Base-by-base conservation (phyloP, 164 flowering plant genomes). In the Stephania japonica region DNA sequence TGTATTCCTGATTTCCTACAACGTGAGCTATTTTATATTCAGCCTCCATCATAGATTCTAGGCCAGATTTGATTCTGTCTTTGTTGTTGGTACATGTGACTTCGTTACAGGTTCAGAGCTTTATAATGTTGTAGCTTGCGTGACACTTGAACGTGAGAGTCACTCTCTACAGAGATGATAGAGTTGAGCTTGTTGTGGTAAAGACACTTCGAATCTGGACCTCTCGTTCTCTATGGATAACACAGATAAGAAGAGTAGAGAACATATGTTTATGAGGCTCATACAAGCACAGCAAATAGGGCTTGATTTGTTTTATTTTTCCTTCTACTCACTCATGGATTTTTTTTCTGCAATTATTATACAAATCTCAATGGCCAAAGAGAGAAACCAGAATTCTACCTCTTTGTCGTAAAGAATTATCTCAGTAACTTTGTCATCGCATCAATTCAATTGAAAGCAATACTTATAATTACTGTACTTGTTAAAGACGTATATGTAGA, bases 221-320 rank as follows among this genome's bases (percentile, higher is more conserved):
- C 85, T 83, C 80, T 70, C 82, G 47, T 83, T 76, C 25, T 25
- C 64, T 14, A 19, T 26, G 65, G 84, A 81, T 81, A 84, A 79
- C 64, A 79, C 62, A 74, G 83, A 73, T 76, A 61, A 69, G 25
- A 65, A 7, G 38, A 32, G 38, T 4, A 1, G 38, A 32, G 38
- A 32, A 32, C 38, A 32, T 32, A 32, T 32, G 38, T 4, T 32
- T 32, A 32, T 32, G 38, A 32, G 38, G 38, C 38, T 32, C 38
- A 32, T 32, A 32, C 38, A 0, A 32, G 38, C 38, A 32, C 53
- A 32, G 38, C 43, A 41, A 50, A 61, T 18, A 24, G 43, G 26
- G 72, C 50, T 24, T 25, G 38, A 32, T 32, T 32, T 32, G 1
- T 32, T 32, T 32, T 32, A 32, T 32, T 32, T 32, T 32, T 32